Evolutionary conservation across 1,284 basidiomycete species (phyloP).

Genomic region (Trichosporon sp.): DNA sequence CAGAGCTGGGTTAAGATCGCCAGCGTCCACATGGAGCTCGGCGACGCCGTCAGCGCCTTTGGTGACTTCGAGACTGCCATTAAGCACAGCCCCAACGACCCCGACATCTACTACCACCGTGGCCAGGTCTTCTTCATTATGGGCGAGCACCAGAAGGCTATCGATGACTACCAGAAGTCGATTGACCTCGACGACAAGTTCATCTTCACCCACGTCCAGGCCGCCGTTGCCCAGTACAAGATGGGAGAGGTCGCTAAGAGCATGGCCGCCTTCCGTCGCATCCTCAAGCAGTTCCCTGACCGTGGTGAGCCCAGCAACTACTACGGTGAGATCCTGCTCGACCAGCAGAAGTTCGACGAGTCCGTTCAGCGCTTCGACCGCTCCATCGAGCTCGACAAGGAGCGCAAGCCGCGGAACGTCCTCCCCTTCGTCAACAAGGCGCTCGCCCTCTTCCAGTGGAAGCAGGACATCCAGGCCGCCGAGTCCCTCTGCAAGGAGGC

Average conservation of each 20-base stretch:
- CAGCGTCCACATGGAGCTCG: slow-evolving; percentile 95
- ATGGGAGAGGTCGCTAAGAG: slow-evolving; percentile 72
- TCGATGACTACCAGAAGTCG: slow-evolving; percentile 87
- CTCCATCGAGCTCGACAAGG: slow-evolving; percentile 84
- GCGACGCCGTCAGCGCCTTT: slow-evolving; percentile 75
- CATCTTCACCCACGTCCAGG: slow-evolving; percentile 72
- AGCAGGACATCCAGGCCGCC: slow-evolving; percentile 81
- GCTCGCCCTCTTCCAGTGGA: slow-evolving; percentile 92
- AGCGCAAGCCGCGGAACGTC: slow-evolving; percentile 72
- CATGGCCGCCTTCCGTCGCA: slow-evolving; percentile 85
- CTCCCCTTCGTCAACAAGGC: slow-evolving; percentile 97
- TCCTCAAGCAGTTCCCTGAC: slow-evolving; percentile 77
- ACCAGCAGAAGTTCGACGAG: slow-evolving; percentile 86
- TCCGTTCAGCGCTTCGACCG: slow-evolving; percentile 94
- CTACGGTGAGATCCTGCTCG: slow-evolving; percentile 92
- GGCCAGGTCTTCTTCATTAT: slow-evolving; percentile 98
- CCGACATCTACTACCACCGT: slow-evolving; percentile 98
- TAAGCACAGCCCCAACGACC: slow-evolving; percentile 77
- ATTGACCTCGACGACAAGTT: slow-evolving; percentile 70
- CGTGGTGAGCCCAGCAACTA: slow-evolving; percentile 87
- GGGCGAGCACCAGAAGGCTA: slow-evolving; percentile 82
- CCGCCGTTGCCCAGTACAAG: slow-evolving; percentile 98
- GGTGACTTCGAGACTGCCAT: slow-evolving; percentile 90
- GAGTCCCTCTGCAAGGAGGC: slow-evolving; percentile 87
- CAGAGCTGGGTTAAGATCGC: slow-evolving; percentile 97